Conservation (phyloP, 2,329 filamentous ascomycete genomes). For the Blastomyces parvus region DNA sequence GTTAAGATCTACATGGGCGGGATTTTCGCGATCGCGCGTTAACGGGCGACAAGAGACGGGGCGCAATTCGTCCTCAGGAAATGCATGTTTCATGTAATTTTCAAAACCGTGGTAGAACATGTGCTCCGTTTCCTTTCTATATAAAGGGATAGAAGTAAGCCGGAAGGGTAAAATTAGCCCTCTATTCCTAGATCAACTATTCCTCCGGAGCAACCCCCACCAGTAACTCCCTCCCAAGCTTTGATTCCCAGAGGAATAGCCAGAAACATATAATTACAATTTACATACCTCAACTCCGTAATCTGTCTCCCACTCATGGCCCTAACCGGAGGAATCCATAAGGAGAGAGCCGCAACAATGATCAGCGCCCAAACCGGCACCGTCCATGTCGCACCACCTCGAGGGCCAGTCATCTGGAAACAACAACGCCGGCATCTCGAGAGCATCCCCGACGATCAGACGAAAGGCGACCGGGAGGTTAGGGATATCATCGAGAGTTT, state of each 20-base stretch:
- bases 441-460: slow-evolving; percentile 30
- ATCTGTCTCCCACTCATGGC: slow-evolving; percentile 30
- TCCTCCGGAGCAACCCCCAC: not conserved
- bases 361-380: slow-evolving; percentile 22
- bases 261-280: not conserved
- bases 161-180: not conserved
- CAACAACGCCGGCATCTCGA: slow-evolving; percentile 29
- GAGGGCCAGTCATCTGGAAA: slow-evolving; percentile 28
- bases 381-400: not conserved
- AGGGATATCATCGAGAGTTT: slow-evolving; percentile 6
- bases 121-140: slow-evolving; percentile 43
- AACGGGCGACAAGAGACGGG: slow-evolving; percentile 77
- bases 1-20: slow-evolving; percentile 75
- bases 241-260: not conserved
- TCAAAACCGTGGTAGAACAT: slow-evolving; percentile 97
- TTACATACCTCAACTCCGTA: slow-evolving; percentile 28
- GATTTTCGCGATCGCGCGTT: slow-evolving; percentile 71
- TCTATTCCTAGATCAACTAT: not conserved
- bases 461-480: slow-evolving; percentile 15
- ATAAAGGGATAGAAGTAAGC: not conserved
- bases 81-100: slow-evolving; percentile 89
- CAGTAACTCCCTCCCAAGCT: not conserved
- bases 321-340: slow-evolving; percentile 28
- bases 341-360: slow-evolving; percentile 25
- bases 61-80: slow-evolving; percentile 89